A percentile compares a stretch with the other conserved stretches of the same genome.
Conservation (phyloP, 129 eudicot species). For the Saposhnikovia divaricata region DNA sequence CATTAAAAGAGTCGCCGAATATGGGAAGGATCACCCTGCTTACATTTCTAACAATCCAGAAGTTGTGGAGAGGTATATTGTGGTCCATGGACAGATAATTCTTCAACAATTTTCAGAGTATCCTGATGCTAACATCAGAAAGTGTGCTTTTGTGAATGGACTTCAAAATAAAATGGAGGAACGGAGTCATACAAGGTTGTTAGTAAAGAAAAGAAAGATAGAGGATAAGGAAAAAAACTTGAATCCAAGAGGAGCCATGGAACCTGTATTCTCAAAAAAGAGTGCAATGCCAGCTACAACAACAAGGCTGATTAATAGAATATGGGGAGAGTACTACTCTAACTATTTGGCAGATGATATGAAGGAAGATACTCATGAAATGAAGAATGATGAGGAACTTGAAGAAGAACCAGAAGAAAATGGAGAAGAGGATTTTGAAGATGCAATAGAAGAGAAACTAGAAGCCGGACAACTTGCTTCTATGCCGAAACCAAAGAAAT, state of each 20-base stretch:
- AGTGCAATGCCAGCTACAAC: slow-evolving; percentile 92
- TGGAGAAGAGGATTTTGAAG: slow-evolving; percentile 15
- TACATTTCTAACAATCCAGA: slow-evolving; percentile 63
- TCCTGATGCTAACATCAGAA: slow-evolving; percentile 74
- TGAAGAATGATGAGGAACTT: slow-evolving; percentile 49
- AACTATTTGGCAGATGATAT: slow-evolving; percentile 60
- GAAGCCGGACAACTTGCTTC: background rate
- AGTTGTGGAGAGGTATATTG: slow-evolving; percentile 64
- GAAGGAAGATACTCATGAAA: slow-evolving; percentile 28
- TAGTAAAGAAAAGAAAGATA: slow-evolving; percentile 71
- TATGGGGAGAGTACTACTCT: slow-evolving; percentile 93
- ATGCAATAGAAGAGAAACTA: background rate
- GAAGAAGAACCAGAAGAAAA: slow-evolving; percentile 41
- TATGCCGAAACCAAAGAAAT: slow-evolving; percentile 8
- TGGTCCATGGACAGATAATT: slow-evolving; percentile 91
- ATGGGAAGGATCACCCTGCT: slow-evolving; percentile 65
- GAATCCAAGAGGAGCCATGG: slow-evolving; percentile 51
- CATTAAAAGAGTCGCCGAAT: slow-evolving; percentile 62
- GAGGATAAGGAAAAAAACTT: slow-evolving; percentile 20
- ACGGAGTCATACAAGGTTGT: slow-evolving; percentile 85
- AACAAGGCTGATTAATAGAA: slow-evolving; percentile 69
- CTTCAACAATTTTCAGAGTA: slow-evolving; percentile 80
- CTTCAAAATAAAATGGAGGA: slow-evolving; percentile 72
- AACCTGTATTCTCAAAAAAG: slow-evolving; percentile 63
- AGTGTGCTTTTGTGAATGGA: slow-evolving; percentile 60